Conservation (phyloP, 345 rosid species). For the Populus nigra region DNA sequence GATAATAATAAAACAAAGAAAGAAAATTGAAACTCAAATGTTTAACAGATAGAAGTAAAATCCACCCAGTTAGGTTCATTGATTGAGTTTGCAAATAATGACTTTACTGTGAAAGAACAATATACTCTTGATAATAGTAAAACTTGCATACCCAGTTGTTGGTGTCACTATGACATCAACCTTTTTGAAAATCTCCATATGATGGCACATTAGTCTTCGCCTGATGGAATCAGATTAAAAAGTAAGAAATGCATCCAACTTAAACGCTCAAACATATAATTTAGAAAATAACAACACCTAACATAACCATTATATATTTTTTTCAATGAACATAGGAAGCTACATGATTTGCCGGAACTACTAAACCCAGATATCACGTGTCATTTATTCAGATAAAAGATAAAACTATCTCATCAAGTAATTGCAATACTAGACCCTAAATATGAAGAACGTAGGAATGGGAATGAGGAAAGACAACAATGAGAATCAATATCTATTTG, state of each 20-base stretch:
- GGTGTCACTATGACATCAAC: conserved; percentile 87
- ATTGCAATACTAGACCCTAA: neutral
- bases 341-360: neutral
- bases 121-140: neutral
- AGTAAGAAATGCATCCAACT: neutral
- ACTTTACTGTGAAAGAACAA: neutral
- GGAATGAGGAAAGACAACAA: too few species aligned
- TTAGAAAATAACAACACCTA: neutral
- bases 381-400: neutral
- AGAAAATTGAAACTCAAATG: neutral
- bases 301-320: neutral
- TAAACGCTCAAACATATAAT: neutral
- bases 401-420: neutral
- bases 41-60: neutral
- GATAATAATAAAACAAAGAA: neutral
- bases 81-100: neutral
- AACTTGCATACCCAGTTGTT: conserved; percentile 59
- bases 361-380: neutral
- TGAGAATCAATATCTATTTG: too few species aligned
- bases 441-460: neutral
- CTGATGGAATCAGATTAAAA: conserved; percentile 35
- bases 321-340: neutral
- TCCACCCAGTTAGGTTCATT: neutral
- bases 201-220: conserved; percentile 72
- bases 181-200: conserved; percentile 77